Conservation (phyloP, 2,329 filamentous ascomycete species). For the Talaromyces albobiverticillius region DNA sequence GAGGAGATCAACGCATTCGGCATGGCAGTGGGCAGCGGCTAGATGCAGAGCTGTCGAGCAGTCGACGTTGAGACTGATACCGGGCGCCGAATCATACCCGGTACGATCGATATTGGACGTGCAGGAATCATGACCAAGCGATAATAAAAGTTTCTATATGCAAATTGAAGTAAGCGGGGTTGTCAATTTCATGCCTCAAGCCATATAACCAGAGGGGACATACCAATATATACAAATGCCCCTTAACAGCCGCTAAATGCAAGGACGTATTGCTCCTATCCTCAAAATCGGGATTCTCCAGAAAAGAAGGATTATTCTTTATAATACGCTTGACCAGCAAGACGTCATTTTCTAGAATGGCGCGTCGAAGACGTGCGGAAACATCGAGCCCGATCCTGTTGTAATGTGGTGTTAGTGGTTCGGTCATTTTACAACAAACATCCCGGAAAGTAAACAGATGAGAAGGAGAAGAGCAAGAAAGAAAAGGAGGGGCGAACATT, state of each 20-base stretch:
- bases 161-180: too few relatives aligned
- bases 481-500: constrained; percentile 2
- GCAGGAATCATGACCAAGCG: constrained; percentile 70
- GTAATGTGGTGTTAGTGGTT: neutral
- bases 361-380: constrained; percentile 72
- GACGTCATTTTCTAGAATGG: constrained; percentile 72
- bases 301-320: constrained; percentile 64
- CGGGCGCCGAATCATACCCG: constrained; percentile 32
- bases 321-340: constrained; percentile 75
- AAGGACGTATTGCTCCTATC: constrained; percentile 78
- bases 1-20: constrained; percentile 70
- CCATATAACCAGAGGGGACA: too few relatives aligned
- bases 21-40: constrained; percentile 66
- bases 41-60: constrained; percentile 81
- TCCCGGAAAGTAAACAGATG: neutral
- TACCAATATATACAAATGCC: constrained; percentile 64
- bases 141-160: constrained; percentile 61
- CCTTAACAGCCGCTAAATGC: constrained; percentile 74
- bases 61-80: constrained; percentile 73
- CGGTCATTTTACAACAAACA: neutral
- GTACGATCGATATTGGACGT: constrained; percentile 22
- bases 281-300: constrained; percentile 76
- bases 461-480: neutral
- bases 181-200: too few relatives aligned
- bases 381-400: constrained; percentile 38